phyloP scores from a whole-genome alignment of 345 rosid genomes.

The Acer yangbiense region DNA sequence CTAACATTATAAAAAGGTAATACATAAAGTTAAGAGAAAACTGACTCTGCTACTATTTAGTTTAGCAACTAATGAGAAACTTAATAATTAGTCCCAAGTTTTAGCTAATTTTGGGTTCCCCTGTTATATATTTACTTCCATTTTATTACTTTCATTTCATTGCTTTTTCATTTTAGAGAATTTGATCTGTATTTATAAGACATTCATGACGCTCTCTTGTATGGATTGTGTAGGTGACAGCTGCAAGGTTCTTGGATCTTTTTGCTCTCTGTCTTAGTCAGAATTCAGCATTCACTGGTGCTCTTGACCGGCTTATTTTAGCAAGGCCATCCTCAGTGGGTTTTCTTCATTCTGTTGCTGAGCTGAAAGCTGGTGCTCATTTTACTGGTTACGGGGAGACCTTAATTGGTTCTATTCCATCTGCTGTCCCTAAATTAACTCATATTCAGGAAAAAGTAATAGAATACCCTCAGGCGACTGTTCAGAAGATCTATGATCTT shows the following conservation, averaged over 20 bases:
- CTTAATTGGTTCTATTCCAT: constrained; percentile 32
- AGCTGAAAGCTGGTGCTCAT: constrained; percentile 57
- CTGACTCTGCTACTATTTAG: background rate
- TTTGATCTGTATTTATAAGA: background rate
- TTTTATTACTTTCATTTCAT: background rate
- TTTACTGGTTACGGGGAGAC: constrained; percentile 26
- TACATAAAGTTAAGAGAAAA: background rate
- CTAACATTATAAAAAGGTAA: background rate
- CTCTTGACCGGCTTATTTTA: constrained; percentile 69
- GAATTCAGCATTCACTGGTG: constrained; percentile 65
- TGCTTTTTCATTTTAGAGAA: background rate
- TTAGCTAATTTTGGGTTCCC: constrained; percentile 7
- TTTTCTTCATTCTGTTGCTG: constrained; percentile 76
- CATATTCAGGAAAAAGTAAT: constrained; percentile 30
- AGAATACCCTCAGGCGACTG: constrained; percentile 25
- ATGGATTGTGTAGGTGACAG: constrained; percentile 54
- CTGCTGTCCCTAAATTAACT: constrained; percentile 35
- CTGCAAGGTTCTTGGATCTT: constrained; percentile 81
- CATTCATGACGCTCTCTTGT: constrained; percentile 17
- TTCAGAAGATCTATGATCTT: constrained; percentile 46
- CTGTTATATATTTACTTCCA: background rate
- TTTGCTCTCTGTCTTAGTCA: constrained; percentile 76
- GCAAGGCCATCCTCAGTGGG: constrained; percentile 62
- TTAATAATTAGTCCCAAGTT: background rate
- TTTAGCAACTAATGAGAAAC: background rate